phyloP scores from a whole-genome alignment of 495 filamentous ascomycete genomes.

The Hypoxylon cercidicola region DNA sequence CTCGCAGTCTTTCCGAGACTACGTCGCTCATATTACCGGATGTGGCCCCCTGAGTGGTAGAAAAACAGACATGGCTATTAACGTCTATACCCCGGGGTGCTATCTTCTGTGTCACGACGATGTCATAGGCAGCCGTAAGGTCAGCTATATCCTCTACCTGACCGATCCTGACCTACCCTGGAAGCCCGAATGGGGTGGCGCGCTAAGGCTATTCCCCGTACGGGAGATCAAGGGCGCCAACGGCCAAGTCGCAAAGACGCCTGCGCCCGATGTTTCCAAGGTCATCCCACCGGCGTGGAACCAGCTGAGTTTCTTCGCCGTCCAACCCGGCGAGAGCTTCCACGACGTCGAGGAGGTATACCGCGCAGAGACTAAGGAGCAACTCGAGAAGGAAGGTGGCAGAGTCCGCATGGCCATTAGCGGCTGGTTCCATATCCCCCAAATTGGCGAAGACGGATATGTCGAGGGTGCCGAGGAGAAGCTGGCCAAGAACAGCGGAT shows the following conservation, averaged over 20 bases:
- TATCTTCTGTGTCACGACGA: conserved; percentile 98
- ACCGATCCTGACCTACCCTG: conserved; percentile 92
- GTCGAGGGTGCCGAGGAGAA: conserved; percentile 88
- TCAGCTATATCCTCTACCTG: conserved; percentile 97
- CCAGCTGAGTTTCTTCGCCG: conserved; percentile 96
- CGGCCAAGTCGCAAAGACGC: conserved; percentile 76
- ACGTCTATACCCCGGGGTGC: conserved; percentile 95
- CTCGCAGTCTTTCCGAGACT: conserved; percentile 86
- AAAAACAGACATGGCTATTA: conserved; percentile 99
- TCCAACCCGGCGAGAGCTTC: conserved; percentile 96
- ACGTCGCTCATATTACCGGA: conserved; percentile 83
- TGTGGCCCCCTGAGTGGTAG: conserved; percentile 87
- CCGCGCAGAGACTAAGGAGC: conserved; percentile 62
- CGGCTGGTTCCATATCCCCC: conserved; percentile 99
- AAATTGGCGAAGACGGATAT: conserved; percentile 94
- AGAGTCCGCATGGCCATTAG: conserved; percentile 96
- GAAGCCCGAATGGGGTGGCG: conserved; percentile 94
- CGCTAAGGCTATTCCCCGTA: conserved; percentile 88
- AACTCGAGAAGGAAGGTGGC: conserved; percentile 69
- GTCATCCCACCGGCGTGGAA: conserved; percentile 95
- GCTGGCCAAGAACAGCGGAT: conserved; percentile 85
- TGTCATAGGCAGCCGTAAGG: conserved; percentile 90
- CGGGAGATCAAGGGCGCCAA: conserved; percentile 68
- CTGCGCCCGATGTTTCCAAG: conserved; percentile 76
- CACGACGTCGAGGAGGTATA: conserved; percentile 99